phyloP scores from a whole-genome alignment of 1,284 basidiomycete genomes.

The Melampsora abietis-canadensis region DNA sequence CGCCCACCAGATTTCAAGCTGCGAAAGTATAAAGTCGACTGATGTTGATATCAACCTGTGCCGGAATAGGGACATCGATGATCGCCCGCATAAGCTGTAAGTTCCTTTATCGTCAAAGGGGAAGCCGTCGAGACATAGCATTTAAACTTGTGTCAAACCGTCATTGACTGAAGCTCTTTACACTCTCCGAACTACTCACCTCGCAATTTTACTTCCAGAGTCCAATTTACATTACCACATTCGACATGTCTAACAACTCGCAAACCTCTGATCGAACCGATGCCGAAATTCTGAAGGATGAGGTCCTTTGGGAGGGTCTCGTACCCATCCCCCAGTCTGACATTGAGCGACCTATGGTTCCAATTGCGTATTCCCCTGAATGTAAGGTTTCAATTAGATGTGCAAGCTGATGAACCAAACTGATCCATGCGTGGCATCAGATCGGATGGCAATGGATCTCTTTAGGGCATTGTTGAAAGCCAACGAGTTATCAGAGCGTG shows the following conservation, averaged over 20 bases:
- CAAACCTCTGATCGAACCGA: background rate
- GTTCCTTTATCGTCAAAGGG: background rate
- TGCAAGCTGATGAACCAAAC: background rate
- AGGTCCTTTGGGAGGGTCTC: conserved; percentile 67
- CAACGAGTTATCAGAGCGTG: conserved; percentile 72
- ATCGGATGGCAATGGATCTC: conserved; percentile 85
- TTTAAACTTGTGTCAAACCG: background rate
- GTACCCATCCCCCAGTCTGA: conserved; percentile 77
- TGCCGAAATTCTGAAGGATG: conserved; percentile 5
- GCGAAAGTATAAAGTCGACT: no score
- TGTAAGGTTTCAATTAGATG: conserved; percentile 11
- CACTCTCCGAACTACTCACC: background rate
- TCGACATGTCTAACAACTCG: background rate
- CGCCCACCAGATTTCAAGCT: no score
- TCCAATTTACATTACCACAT: background rate
- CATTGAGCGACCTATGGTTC: conserved; percentile 59
- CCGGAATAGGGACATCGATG: no score
- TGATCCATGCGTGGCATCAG: conserved; percentile 57
- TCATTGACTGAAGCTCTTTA: background rate
- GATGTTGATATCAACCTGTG: no score
- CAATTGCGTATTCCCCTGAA: conserved; percentile 15
- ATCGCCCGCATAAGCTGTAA: background rate
- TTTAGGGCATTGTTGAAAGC: conserved; percentile 75
- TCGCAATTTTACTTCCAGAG: background rate
- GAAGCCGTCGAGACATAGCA: background rate